Evolutionary conservation across 2,329 filamentous ascomycete genomes (phyloP), one percentile per base, ranked within the genome.

Genomic region (Rhinocladiella mackenziei): DNA sequence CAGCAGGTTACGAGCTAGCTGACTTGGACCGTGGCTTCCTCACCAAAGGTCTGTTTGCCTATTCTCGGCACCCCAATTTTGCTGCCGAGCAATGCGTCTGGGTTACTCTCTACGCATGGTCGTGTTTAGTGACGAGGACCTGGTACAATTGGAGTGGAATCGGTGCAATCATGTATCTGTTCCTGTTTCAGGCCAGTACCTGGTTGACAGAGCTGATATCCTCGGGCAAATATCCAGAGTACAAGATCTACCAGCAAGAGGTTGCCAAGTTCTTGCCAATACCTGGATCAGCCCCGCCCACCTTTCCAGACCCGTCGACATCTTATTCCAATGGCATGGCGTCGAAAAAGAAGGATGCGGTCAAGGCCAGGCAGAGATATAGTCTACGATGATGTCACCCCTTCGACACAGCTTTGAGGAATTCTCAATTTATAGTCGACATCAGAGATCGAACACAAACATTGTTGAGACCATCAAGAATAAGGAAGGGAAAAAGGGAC

Each of bases 41-140:
- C 53, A 84, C 86, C 6, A 80, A 75, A 3, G 92, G 92, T 0
- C 72, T 98, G 5, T 98, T 86, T 83, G 83, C 81, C 1, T 89
- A 83, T 71, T 91, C 84, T 56, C 78, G 92, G 33, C 94, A 98
- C 64, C 92, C 92, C 35, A 98, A 98, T 65, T 98, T 97, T 61
- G 80, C 86, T 4, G 87, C 86, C 4, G 92, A 98, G 67, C 92
- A 97, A 68, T 73, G 81, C 20, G 81, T 97, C 58, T 98, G 92
- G 92, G 74, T 94, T 41, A 70, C 81, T 6, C 67, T 97, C 39
- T 97, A 97, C 65, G 78, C 87, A 59, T 98, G 91, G 92, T 80
- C 78, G 55, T 91, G 85, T 65, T 84, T 80, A 61, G 77, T 81
- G 42, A 86, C 83, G 22, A 76, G 81, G 43, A 80, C 74, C 1